Evolutionary conservation across 148 eudicot genomes (phyloP).

Genomic region (Amaranthus palmeri): DNA sequence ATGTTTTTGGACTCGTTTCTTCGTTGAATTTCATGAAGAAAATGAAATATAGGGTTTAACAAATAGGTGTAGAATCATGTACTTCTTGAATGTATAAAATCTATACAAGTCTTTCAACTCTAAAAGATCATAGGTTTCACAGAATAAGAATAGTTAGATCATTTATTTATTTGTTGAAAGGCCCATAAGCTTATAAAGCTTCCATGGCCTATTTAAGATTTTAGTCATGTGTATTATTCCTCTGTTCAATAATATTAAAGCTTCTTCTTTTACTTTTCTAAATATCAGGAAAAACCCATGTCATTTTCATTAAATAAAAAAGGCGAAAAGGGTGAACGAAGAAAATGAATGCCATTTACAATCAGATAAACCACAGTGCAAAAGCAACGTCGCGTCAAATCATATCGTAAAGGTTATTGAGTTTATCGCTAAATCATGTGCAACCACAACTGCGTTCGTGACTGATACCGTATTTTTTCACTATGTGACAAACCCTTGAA

Average conservation of each 20-base stretch:
- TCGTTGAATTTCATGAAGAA: conserved; percentile 18
- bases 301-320: background rate
- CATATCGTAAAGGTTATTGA: no score
- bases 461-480: background rate
- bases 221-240: conserved; percentile 15
- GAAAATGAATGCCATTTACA: no score
- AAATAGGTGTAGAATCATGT: conserved; percentile 24
- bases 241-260: conserved; percentile 10
- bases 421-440: no score
- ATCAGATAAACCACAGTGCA: no score
- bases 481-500: no score
- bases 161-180: conserved; percentile 31
- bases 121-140: conserved; percentile 5
- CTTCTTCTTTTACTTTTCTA: conserved; percentile 8
- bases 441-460: no score
- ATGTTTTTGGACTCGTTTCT: conserved; percentile 42
- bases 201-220: background rate
- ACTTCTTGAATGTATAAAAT: conserved; percentile 22
- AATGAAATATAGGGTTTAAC: conserved; percentile 6
- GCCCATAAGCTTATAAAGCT: conserved; percentile 14
- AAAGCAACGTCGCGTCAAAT: no score
- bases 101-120: conserved; percentile 8
- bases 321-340: no score
- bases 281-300: background rate
- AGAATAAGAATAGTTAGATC: conserved; percentile 23